Conservation (phyloP, 169 alveolate genomes). For the Toxoplasma gondii region DNA sequence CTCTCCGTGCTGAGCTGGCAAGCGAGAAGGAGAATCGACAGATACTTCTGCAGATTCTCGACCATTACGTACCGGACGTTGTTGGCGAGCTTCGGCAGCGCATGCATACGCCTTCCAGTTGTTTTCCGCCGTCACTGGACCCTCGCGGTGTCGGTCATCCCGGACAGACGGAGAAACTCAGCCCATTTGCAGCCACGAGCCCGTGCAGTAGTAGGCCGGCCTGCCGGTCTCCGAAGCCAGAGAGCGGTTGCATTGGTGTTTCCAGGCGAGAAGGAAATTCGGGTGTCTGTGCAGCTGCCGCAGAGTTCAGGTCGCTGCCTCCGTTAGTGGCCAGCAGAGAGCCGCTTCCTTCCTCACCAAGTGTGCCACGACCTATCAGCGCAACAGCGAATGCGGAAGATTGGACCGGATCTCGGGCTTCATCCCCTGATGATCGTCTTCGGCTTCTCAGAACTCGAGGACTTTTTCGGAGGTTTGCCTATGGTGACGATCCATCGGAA, state of each 20-base stretch:
- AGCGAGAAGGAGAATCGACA: conserved; percentile 7
- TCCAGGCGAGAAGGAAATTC: not conserved
- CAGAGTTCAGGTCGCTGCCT: not conserved
- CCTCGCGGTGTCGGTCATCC: not conserved
- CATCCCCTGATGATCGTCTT: not conserved
- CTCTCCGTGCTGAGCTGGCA: conserved; percentile 10
- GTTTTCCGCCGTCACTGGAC: not conserved
- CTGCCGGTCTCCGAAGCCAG: not conserved
- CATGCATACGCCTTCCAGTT: conserved; percentile 23
- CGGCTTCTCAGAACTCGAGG: not conserved
- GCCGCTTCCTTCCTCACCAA: not conserved
- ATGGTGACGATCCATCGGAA: not conserved
- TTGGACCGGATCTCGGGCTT: not conserved
- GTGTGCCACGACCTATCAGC: not conserved
- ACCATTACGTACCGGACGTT: not conserved
- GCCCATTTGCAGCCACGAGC: not conserved
- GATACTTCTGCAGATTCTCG: conserved; percentile 5
- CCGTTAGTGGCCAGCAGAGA: not conserved
- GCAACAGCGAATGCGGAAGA: not conserved
- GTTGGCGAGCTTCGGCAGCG: conserved; percentile 30
- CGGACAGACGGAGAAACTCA: not conserved
- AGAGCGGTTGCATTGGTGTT: not conserved
- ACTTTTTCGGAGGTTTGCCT: not conserved
- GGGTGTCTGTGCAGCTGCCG: not conserved
- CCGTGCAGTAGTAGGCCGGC: not conserved